These are phyloP conservation scores for Solanum bukasovii DNA, from an alignment of 257 asterid species.

Conservation along the genomic window DNA sequence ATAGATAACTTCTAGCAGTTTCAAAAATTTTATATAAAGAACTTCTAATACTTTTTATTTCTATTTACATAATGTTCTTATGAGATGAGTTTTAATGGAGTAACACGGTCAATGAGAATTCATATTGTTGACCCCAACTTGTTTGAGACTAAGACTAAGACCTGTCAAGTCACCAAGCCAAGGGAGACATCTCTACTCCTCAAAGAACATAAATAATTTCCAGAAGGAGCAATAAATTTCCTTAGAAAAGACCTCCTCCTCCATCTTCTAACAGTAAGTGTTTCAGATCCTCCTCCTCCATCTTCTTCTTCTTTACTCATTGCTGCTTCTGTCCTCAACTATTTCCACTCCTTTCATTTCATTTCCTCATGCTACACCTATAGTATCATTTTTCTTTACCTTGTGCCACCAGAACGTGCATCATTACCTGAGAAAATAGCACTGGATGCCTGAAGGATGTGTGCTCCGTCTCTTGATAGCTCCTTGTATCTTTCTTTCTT, in stretches of 20 bases:
- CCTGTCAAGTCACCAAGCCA: not conserved
- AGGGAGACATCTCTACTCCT: not conserved
- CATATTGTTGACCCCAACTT: not conserved
- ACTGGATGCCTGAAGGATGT: not conserved
- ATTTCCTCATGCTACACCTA: not conserved
- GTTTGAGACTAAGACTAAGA: not conserved
- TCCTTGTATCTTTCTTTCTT: not conserved
- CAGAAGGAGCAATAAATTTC: not conserved
- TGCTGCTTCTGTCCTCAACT: not conserved
- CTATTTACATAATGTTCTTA: not conserved
- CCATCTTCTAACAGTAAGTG: too few species aligned
- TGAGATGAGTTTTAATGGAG: not conserved
- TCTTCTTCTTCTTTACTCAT: not conserved
- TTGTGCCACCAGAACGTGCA: not conserved
- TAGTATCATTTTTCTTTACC: not conserved
- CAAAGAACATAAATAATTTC: not conserved
- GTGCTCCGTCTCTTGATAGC: not conserved
- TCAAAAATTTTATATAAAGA: not conserved
- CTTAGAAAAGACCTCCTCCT: not conserved
- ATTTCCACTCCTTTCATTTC: not conserved
- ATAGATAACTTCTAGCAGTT: not conserved
- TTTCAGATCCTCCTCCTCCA: not conserved
- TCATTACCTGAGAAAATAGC: not conserved
- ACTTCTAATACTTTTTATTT: not conserved
- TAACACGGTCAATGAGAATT: not conserved